Evolutionary conservation across 108 stramenopile species (phyloP), one percentile per base, ranked within the genome.

Genomic region (Craspedostauros australis): DNA sequence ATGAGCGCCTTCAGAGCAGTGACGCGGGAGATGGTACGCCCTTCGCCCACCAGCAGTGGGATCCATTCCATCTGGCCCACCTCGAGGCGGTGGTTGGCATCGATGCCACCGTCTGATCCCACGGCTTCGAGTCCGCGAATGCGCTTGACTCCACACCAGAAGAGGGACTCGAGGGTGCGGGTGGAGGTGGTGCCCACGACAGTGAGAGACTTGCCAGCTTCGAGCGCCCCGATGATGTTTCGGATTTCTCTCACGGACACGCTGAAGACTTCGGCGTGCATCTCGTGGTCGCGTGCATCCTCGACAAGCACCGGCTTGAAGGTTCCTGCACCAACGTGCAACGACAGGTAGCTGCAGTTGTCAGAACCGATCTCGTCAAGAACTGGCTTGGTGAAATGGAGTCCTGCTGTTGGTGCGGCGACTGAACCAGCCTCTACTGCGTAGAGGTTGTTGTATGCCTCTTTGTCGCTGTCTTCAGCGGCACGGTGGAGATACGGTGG

Each of bases 251-350:
- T 42, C 33, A 66, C 60, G 14, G 55, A 31, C 1, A 62, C 72
- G n/a, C 19, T 39, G 25, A 78, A 71, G 18, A 26, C 32, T 63
- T 77, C 76, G n/a, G 50, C 68, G 39, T 78, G 77, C 77, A 78
- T 78, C 24, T 15, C 27, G 45, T 78, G 77, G 6, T 73, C 65
- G 9, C 58, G 23, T 9, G 66, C 77, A 41, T 61, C 60, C 30
- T 54, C 32, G 9, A 20, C 62, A 24, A 60, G 26, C 9, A 57
- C 70, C 6, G 77, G 77, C 60, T 59, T 74, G 59, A 78, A 78
- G 2, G 77, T 78, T 46, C 77, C 77, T 1, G 73, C 73, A 34
- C 77, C 77, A 22, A 78, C 77, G 44, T 78, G 77, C 24, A 78
- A 31, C 12, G 73, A 70, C 11, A 78, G 41, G 18, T 44, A 42